Evolutionary conservation across 495 filamentous ascomycete species (phyloP).

Genomic region (Hyaloscypha hepaticicola): DNA sequence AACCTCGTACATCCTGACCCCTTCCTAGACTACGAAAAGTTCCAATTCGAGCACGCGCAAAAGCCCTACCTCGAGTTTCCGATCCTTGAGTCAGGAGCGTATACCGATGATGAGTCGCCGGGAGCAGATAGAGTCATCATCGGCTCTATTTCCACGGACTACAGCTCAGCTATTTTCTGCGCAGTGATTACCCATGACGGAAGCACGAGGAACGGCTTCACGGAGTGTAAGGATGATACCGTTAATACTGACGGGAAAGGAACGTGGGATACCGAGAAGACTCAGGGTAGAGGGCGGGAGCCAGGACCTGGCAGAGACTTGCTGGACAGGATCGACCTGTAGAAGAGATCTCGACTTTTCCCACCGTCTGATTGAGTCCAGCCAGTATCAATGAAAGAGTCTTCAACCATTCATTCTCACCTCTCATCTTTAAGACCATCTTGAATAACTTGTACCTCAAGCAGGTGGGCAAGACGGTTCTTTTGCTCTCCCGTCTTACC

Average conservation of each 20-base stretch:
- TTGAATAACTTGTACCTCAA: not conserved
- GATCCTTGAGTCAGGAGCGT: constrained; percentile 27
- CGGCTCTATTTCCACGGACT: constrained; percentile 30
- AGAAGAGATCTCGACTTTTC: not conserved
- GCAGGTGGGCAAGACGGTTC: not conserved
- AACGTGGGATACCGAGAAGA: constrained; percentile 1
- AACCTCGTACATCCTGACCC: not conserved
- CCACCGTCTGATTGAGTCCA: not conserved
- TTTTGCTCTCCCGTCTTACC: too few relatives aligned
- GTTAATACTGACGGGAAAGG: constrained; percentile 27
- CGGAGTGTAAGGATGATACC: constrained; percentile 27
- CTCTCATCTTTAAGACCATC: too few relatives aligned
- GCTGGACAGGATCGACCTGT: constrained; percentile 4
- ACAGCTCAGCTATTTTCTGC: constrained; percentile 30
- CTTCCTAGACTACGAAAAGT: constrained; percentile 31
- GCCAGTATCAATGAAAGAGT: not conserved
- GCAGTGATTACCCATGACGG: constrained; percentile 30
- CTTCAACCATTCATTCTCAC: not conserved
- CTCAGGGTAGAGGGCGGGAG: constrained; percentile 8
- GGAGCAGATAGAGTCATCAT: constrained; percentile 34
- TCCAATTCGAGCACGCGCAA: constrained; percentile 30
- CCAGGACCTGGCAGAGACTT: constrained; percentile 8
- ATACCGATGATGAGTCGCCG: constrained; percentile 19
- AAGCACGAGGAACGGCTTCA: constrained; percentile 28
- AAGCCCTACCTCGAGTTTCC: constrained; percentile 36